These are phyloP conservation scores for Marasmius tenuissimus DNA, from an alignment of 1,284 basidiomycete species.

Conservation along the genomic window DNA sequence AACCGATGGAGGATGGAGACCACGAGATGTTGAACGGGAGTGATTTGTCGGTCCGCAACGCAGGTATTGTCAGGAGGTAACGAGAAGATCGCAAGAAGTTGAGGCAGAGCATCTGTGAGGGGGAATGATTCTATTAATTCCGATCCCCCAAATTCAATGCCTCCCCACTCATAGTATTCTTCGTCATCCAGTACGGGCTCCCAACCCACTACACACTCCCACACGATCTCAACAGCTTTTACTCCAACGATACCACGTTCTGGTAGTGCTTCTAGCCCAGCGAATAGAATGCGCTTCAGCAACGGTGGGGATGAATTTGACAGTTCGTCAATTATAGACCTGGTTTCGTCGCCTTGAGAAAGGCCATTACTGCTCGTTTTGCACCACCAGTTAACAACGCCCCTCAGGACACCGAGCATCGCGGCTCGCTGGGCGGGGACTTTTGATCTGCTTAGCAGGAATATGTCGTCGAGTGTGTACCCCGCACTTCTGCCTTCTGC, in stretches of 20 bases:
- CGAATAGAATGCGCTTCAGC: conserved; percentile 58
- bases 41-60: conserved; percentile 36
- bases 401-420: conserved; percentile 73
- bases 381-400: conserved; percentile 29
- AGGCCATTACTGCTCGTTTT: conserved; percentile 28
- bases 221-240: conserved; percentile 66
- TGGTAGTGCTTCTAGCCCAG: conserved; percentile 61
- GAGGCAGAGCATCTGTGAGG: conserved; percentile 54
- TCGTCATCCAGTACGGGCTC: conserved; percentile 31
- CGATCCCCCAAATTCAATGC: conserved; percentile 47
- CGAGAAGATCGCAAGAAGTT: conserved; percentile 35
- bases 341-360: conserved; percentile 38
- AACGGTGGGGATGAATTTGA: conserved; percentile 1
- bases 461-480: conserved; percentile 88
- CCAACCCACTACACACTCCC: conserved; percentile 70
- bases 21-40: conserved; percentile 54
- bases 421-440: conserved; percentile 83
- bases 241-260: conserved; percentile 70
- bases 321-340: conserved; percentile 13
- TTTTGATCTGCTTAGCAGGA: conserved; percentile 79
- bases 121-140: conserved; percentile 46
- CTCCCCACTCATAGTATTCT: conserved; percentile 22
- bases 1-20: conserved; percentile 65
- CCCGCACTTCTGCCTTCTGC: conserved; percentile 79
- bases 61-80: conserved; percentile 30